Evolutionary conservation across 345 rosid species (phyloP).

Genomic region (Syzygium jambos): DNA sequence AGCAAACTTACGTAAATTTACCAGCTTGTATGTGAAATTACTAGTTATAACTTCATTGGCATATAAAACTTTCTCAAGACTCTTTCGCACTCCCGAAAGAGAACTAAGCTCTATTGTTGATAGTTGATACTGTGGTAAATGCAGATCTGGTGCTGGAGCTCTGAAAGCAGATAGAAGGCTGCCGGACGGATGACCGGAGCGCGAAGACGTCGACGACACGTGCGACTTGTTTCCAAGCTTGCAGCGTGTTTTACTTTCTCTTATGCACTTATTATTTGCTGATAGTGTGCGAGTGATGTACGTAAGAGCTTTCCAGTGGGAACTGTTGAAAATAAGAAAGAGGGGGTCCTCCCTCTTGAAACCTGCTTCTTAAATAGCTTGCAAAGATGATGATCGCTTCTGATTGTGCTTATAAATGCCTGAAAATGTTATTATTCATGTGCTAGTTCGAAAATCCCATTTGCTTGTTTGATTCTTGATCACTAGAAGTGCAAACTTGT

Average conservation of each 20-base stretch:
- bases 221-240: neutral
- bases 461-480: neutral
- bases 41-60: neutral
- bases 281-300: neutral
- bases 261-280: neutral
- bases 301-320: neutral
- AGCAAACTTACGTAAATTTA: neutral
- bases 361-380: neutral
- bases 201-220: neutral
- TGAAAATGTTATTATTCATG: neutral
- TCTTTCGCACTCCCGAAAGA: neutral
- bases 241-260: neutral
- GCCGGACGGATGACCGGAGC: neutral
- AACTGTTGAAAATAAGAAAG: neutral
- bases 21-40: neutral
- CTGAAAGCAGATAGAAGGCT: neutral
- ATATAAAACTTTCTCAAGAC: neutral
- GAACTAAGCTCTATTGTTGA: neutral
- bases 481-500: neutral
- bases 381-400: neutral
- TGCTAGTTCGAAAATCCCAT: neutral
- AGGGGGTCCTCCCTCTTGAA: neutral
- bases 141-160: conserved; percentile 18
- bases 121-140: neutral
- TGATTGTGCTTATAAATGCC: neutral